Evolutionary conservation across 768 basidiomycete genomes (phyloP).

Genomic region (Lentinula boryana): DNA sequence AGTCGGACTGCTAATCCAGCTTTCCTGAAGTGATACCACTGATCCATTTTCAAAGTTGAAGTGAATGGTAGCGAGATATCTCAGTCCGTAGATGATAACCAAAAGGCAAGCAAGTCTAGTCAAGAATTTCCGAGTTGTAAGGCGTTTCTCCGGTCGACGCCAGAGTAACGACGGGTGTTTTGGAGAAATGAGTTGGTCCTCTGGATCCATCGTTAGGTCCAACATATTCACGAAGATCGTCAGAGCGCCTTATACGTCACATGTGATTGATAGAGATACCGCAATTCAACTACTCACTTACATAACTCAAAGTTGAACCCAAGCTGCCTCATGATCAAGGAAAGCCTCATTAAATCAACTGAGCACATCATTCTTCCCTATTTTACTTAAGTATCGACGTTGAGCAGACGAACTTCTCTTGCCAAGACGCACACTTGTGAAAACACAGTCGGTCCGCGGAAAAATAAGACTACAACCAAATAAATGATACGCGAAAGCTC

Average conservation of each 20-base stretch:
- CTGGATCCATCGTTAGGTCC: neutral
- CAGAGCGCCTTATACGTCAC: no score
- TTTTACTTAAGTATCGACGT: no score
- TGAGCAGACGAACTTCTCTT: no score
- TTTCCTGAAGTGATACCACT: neutral
- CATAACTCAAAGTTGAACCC: no score
- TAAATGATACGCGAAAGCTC: conserved; percentile 26
- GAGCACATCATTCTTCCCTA: no score
- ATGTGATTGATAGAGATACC: neutral
- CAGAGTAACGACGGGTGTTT: no score
- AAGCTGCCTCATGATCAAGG: no score
- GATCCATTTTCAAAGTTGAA: neutral
- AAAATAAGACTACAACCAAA: no score
- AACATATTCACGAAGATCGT: no score
- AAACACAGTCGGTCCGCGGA: no score
- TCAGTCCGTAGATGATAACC: neutral
- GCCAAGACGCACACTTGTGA: no score
- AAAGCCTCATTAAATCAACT: neutral
- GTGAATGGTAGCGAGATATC: neutral
- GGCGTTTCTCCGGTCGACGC: neutral
- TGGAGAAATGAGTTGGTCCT: neutral
- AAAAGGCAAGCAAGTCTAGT: neutral
- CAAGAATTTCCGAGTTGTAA: neutral
- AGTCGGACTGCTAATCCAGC: neutral
- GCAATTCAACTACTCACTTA: no score